Base-by-base conservation (phyloP, 208 protist species). In the Leishmania turanica region DNA sequence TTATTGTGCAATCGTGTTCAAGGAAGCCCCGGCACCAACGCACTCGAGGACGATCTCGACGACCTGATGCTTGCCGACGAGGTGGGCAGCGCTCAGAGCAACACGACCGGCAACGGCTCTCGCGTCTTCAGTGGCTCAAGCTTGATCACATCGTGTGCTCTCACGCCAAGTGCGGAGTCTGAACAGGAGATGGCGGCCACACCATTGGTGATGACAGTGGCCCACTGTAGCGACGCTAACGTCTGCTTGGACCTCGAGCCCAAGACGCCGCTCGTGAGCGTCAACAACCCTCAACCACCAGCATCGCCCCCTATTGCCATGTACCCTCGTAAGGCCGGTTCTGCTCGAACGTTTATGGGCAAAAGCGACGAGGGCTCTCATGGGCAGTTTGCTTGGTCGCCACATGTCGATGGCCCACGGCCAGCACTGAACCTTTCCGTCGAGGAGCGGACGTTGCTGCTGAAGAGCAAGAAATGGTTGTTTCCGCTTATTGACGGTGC, bases 401-500 rank as follows among this genome's bases (percentile, higher is more conserved):
- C 74, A 19, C 65, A 53, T 49, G 49, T 54, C 77, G 68, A 56
- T 7, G 54, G 15, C 37, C 47, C 69, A 27, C 51, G 66, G 8
- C 53, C 45, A 65, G 60, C 83, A 47, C 60, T 82, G 54, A 47
- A 74, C 19, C 73, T 86, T 15, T 87, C 84, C 7, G 56, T 70
- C 27, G 75, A 87, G 70, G 84, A 87, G 84, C 79, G 79, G 19
- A 68, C 66, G 53, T 49, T 80, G 56, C 54, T 87, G 21, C 65
- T 84, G 58, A 62, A 70, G 62, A 87, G 72, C 76, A 66, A 47
- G 19, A 74, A 75, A 45, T 87, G 79, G 75, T 75, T 84, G 24
- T 83, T 84, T 78, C 79, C 79, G 9, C 64, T 87, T 2, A 81
- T 84, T 37, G 79, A 84, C 42, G 74, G 84, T 37, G 56, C 42